Base-by-base conservation (phyloP, 805 yeast genomes). In the Kodamaea lidongshanica region DNA sequence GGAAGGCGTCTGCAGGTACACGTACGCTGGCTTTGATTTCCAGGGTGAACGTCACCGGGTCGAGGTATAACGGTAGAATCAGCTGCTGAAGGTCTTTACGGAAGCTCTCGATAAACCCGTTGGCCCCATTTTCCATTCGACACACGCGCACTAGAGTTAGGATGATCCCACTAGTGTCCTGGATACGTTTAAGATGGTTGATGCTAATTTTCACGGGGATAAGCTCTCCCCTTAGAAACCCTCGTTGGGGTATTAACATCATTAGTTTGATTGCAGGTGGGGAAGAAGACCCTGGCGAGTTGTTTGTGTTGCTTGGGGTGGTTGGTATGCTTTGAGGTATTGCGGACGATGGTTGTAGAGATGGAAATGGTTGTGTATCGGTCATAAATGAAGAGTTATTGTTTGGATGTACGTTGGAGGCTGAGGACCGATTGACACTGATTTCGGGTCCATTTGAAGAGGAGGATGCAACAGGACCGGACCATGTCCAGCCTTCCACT, bases 1-100 rank as follows among this genome's bases (percentile, higher is more conserved):
- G 94, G 49, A 87, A 85, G 1, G 83, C 77, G 44, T 87, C 95
- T 1, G 81, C 73, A 0, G 96, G 96, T 0, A 87, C 77, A 38
- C 77, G 65, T 12, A 87, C 54, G 23, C 73, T 70, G 0, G 88
- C 74, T 18, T 72, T 72, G 7, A 79, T 64, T 19, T 72, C 77
- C 23, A 77, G 67, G 11, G 65, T 55, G 22, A 75, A 59, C 1
- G 80, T 68, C 9, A 48, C 59, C 1, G 88, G 85, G 48, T 85
- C 88, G n/a, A 85, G 74, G 40, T 75, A 79, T 8, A 87, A 56
- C 1, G 96, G 95, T 1, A 80, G 67, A 1, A 85, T 71, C 19
- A 73, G 69, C 54, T 87, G 96, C 20, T 79, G 72, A 5, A 87
- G 59, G 50, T 87, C 96, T 50, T 87, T 87, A 34, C 96, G 62